Conservation (phyloP, 2,329 filamentous ascomycete species). For the Hypomyces rosellus region DNA sequence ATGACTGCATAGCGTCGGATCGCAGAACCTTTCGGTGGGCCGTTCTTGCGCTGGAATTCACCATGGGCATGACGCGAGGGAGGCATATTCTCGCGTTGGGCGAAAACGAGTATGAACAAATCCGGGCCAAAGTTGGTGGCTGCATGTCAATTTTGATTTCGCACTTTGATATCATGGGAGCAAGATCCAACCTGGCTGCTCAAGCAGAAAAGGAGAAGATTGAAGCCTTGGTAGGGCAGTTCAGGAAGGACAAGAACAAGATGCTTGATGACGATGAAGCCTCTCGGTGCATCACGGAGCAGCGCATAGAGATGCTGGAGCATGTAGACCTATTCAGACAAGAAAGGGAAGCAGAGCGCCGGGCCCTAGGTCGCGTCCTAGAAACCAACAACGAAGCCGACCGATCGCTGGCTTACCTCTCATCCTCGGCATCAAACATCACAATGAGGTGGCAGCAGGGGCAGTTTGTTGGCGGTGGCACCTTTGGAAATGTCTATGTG, state of each 20-base stretch:
- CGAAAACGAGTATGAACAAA: slow-evolving; percentile 75
- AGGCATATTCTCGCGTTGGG: slow-evolving; percentile 88
- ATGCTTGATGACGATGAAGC: slow-evolving; percentile 80
- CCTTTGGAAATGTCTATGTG: slow-evolving; percentile 94
- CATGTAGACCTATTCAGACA: slow-evolving; percentile 73
- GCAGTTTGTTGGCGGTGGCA: slow-evolving; percentile 94
- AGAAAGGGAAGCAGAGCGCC: slow-evolving; percentile 75
- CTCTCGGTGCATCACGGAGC: slow-evolving; percentile 63
- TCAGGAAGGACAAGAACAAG: slow-evolving; percentile 69
- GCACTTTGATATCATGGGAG: slow-evolving; percentile 98
- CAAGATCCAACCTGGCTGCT: slow-evolving; percentile 84
- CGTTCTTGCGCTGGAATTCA: slow-evolving; percentile 89
- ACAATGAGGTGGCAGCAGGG: slow-evolving; percentile 97
- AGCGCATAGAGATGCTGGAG: slow-evolving; percentile 66
- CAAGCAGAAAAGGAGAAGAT: slow-evolving; percentile 87
- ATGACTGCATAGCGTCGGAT: slow-evolving; percentile 91
- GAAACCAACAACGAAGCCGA: slow-evolving; percentile 96
- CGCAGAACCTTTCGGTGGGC: slow-evolving; percentile 97
- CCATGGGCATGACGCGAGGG: slow-evolving; percentile 94
- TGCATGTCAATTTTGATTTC: slow-evolving; percentile 98
- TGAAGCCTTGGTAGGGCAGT: slow-evolving; percentile 71
- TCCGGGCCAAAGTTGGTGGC: slow-evolving; percentile 84
- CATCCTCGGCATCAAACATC: slow-evolving; percentile 89
- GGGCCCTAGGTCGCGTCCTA: slow-evolving; percentile 81
- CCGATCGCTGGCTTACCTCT: slow-evolving; percentile 86